phyloP scores from a whole-genome alignment of 2,329 filamentous ascomycete species.

The Purpureocillium lavendulum region DNA sequence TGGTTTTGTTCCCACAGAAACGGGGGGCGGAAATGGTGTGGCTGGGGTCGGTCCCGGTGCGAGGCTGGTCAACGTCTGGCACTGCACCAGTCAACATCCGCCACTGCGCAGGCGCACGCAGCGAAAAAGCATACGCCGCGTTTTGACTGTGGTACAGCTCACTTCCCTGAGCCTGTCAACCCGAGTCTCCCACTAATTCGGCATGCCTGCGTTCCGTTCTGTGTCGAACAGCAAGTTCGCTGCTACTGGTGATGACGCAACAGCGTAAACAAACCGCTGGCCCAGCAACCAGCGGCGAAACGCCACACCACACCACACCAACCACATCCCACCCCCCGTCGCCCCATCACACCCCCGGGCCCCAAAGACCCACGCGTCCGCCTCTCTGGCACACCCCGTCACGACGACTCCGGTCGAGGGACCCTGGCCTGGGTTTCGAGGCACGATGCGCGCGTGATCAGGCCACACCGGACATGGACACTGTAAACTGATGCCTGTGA shows the following conservation, averaged over 20 bases:
- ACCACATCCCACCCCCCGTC: neutral
- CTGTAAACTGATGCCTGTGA: too few relatives aligned
- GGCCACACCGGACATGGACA: too few relatives aligned
- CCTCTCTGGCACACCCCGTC: neutral
- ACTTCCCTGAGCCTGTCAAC: too few relatives aligned
- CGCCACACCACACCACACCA: constrained; percentile 2
- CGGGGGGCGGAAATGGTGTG: constrained; percentile 14
- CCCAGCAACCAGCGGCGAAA: constrained; percentile 10
- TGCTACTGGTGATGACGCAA: constrained; percentile 18
- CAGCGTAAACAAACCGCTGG: constrained; percentile 18
- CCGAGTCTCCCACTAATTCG: too few relatives aligned
- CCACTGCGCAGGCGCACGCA: too few relatives aligned
- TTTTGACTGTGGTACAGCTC: too few relatives aligned
- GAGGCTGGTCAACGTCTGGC: constrained; percentile 2
- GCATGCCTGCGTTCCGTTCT: too few relatives aligned
- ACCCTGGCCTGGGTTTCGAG: too few relatives aligned
- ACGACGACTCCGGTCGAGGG: too few relatives aligned
- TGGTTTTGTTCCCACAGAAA: constrained; percentile 19
- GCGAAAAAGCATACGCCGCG: too few relatives aligned
- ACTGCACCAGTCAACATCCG: neutral
- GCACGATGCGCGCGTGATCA: too few relatives aligned
- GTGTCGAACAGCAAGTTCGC: constrained; percentile 1
- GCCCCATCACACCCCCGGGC: neutral
- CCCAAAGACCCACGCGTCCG: neutral
- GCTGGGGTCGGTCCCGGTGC: constrained; percentile 12